phyloP scores from a whole-genome alignment of 257 asterid species.

The Solanum dulcamara region DNA sequence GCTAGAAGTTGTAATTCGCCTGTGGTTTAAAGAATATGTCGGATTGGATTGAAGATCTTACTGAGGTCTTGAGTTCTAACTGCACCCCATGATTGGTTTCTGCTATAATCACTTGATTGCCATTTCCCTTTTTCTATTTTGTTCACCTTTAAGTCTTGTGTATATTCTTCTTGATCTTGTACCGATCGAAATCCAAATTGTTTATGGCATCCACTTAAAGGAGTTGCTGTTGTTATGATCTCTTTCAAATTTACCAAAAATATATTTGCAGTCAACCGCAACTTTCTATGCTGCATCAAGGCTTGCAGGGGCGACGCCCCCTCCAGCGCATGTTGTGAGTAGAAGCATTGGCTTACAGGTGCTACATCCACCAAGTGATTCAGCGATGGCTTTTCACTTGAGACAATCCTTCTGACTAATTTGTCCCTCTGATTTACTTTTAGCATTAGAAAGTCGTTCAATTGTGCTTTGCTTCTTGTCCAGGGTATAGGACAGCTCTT shows the following conservation, averaged over 20 bases:
- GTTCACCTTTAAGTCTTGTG: neutral
- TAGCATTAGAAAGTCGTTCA: neutral
- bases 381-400: neutral
- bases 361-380: neutral
- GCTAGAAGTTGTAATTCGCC: neutral
- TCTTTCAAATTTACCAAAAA: neutral
- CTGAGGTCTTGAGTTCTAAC: neutral
- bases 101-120: neutral
- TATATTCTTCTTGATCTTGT: neutral
- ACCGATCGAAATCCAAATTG: neutral
- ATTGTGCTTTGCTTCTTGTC: neutral
- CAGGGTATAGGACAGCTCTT: constrained; percentile 95
- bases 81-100: neutral
- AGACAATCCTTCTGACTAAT: neutral
- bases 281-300: constrained; percentile 92
- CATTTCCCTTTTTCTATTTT: neutral
- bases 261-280: constrained; percentile 66
- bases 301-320: constrained; percentile 89
- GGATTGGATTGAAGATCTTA: neutral
- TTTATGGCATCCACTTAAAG: neutral
- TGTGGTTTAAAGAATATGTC: neutral
- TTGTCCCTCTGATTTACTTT: neutral
- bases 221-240: neutral
- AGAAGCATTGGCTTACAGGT: constrained; percentile 99
- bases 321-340: constrained; percentile 83